Percentiles rank a stretch among this genome's conserved stretches.
phyloP scores from a whole-genome alignment of 805 yeast genomes.

The Komagataella pastoris region DNA sequence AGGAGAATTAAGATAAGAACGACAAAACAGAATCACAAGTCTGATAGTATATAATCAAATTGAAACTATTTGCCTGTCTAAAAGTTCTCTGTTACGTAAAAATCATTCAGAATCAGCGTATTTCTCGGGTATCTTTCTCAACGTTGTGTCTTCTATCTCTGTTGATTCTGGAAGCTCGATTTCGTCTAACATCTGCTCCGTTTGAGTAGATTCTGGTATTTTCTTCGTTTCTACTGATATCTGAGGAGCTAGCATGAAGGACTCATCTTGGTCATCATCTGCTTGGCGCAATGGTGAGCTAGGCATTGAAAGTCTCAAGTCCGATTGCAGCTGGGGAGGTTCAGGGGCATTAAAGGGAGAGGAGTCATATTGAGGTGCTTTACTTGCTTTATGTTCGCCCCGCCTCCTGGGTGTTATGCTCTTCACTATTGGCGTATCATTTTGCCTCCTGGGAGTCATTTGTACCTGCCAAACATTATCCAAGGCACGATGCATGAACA shows the following conservation, averaged over 20 bases:
- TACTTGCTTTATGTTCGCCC: background rate
- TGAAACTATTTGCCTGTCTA: background rate
- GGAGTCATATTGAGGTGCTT: conserved; percentile 3
- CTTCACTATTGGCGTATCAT: background rate
- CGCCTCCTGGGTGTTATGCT: conserved; percentile 2
- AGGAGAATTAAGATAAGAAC: background rate
- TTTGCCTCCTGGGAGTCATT: conserved; percentile 14
- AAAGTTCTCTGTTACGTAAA: background rate
- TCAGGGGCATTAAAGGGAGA: conserved; percentile 2
- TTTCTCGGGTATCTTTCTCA: background rate
- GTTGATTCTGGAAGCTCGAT: background rate
- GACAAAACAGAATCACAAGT: background rate
- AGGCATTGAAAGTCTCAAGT: background rate
- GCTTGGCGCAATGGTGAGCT: background rate
- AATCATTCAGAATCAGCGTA: background rate
- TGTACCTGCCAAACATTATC: conserved; percentile 19
- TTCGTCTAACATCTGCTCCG: background rate
- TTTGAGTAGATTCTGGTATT: background rate
- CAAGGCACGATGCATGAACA: conserved; percentile 14
- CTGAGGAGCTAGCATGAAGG: background rate
- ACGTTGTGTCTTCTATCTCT: background rate
- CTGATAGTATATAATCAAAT: background rate
- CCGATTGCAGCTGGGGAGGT: conserved; percentile 2
- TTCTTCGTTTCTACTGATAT: background rate
- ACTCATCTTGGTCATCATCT: background rate